Evolutionary conservation across 768 basidiomycete species (phyloP).

Genomic region (Rhodotorula kratochvilovae): DNA sequence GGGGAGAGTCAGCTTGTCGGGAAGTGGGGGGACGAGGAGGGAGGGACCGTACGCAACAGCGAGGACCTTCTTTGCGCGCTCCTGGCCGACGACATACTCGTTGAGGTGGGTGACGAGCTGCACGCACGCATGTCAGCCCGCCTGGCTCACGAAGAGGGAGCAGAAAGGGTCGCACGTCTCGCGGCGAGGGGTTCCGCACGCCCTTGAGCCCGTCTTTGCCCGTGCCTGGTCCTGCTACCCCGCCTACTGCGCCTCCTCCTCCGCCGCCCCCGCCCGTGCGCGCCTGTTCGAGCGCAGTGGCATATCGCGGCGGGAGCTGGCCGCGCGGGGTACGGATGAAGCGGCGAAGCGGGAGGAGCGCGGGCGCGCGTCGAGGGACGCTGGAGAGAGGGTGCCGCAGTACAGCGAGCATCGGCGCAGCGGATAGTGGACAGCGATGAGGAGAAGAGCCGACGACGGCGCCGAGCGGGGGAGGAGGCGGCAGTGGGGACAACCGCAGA

Average conservation of each 20-base stretch:
- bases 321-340: not conserved
- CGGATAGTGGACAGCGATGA: too few relatives aligned
- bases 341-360: not conserved
- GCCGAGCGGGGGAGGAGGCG: too few relatives aligned
- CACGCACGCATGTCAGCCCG: not conserved
- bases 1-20: conserved; percentile 5
- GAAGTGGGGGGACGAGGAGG: not conserved
- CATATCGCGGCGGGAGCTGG: not conserved
- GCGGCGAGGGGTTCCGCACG: not conserved
- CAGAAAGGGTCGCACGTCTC: conserved; percentile 4
- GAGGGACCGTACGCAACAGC: conserved; percentile 65
- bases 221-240: not conserved
- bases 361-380: not conserved
- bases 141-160: too few relatives aligned
- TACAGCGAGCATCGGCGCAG: not conserved
- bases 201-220: not conserved
- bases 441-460: too few relatives aligned
- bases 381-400: not conserved
- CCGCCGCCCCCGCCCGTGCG: not conserved
- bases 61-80: conserved; percentile 84
- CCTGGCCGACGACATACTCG: conserved; percentile 78
- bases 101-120: conserved; percentile 21
- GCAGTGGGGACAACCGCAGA: too few relatives aligned
- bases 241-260: accelerated
- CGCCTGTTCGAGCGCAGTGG: not conserved